These are phyloP conservation scores for Aspergillus conjunctus DNA, from an alignment of 495 filamentous ascomycete genomes.

Conservation along the genomic window DNA sequence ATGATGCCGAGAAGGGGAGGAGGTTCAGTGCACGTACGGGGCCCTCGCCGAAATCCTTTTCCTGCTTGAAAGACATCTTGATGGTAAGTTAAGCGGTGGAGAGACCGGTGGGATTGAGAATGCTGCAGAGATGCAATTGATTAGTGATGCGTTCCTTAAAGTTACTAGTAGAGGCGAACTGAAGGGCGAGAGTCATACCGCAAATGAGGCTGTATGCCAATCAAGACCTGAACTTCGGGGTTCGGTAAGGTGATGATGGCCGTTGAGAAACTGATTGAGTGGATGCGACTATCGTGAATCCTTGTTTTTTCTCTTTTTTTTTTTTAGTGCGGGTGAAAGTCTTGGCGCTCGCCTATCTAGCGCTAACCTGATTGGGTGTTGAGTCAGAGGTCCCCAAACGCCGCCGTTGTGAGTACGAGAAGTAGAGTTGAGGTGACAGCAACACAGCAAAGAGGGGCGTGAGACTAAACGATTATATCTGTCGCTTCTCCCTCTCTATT, in stretches of 20 bases:
- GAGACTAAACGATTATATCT: constrained; percentile 1
- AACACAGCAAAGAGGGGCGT: not conserved
- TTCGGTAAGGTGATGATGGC: constrained; percentile 85
- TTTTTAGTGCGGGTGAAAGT: constrained; percentile 38
- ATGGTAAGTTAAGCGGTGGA: constrained; percentile 30
- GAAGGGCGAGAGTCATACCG: constrained; percentile 18
- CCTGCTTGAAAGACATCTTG: constrained; percentile 94
- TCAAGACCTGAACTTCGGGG: constrained; percentile 64
- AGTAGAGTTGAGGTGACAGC: constrained; percentile 9
- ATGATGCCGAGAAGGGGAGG: not conserved
- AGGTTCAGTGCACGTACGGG: constrained; percentile 57
- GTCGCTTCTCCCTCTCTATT: not conserved
- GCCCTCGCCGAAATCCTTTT: constrained; percentile 91
- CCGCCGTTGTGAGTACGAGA: not conserved
- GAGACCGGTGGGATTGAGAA: constrained; percentile 32
- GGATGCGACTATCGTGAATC: constrained; percentile 16
- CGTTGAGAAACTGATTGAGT: constrained; percentile 30
- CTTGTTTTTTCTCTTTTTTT: constrained; percentile 24
- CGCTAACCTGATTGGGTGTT: constrained; percentile 34
- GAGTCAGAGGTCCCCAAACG: constrained; percentile 30
- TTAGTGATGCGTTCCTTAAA: constrained; percentile 10
- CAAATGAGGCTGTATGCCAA: constrained; percentile 45
- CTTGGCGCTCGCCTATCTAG: constrained; percentile 50
- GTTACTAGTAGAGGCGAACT: not conserved
- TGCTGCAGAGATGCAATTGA: constrained; percentile 12